phyloP scores from a whole-genome alignment of 345 rosid genomes.

The Populus alba region DNA sequence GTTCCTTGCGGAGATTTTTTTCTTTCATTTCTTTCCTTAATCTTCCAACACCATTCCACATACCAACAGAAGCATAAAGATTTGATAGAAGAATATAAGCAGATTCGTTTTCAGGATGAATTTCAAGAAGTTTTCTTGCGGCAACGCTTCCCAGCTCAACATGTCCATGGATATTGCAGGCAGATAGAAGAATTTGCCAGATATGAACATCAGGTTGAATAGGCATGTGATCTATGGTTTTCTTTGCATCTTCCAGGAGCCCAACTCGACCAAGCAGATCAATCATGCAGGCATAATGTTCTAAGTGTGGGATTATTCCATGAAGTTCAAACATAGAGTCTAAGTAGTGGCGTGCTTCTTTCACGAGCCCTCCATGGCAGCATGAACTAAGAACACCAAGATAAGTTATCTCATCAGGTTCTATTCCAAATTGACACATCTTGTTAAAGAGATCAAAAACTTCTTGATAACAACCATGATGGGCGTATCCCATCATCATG shows the following conservation, averaged over 20 bases:
- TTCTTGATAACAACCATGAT: slow-evolving; percentile 8
- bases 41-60: slow-evolving; percentile 17
- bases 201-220: slow-evolving; percentile 17
- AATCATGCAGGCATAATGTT: slow-evolving; percentile 20
- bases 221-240: slow-evolving; percentile 16
- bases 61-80: slow-evolving; percentile 15
- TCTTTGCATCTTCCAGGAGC: slow-evolving; percentile 14
- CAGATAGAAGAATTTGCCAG: slow-evolving; percentile 18
- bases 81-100: slow-evolving; percentile 22
- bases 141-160: slow-evolving; percentile 15
- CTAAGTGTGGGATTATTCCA: slow-evolving; percentile 4
- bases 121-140: slow-evolving; percentile 14
- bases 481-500: slow-evolving; percentile 17
- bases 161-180: slow-evolving; percentile 14
- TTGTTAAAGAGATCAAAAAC: neutral
- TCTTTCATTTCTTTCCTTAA: slow-evolving; percentile 17
- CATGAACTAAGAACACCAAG: slow-evolving; percentile 15
- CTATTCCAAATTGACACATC: slow-evolving; percentile 10
- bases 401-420: slow-evolving; percentile 17
- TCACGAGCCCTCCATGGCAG: slow-evolving; percentile 11
- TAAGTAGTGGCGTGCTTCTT: slow-evolving; percentile 6
- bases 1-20: slow-evolving; percentile 6
- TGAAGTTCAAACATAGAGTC: slow-evolving; percentile 12
- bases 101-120: slow-evolving; percentile 19
- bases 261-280: slow-evolving; percentile 24